These are phyloP conservation scores for Agaricales sp. DNA, from an alignment of 1,284 basidiomycete species.

Conservation along the genomic window DNA sequence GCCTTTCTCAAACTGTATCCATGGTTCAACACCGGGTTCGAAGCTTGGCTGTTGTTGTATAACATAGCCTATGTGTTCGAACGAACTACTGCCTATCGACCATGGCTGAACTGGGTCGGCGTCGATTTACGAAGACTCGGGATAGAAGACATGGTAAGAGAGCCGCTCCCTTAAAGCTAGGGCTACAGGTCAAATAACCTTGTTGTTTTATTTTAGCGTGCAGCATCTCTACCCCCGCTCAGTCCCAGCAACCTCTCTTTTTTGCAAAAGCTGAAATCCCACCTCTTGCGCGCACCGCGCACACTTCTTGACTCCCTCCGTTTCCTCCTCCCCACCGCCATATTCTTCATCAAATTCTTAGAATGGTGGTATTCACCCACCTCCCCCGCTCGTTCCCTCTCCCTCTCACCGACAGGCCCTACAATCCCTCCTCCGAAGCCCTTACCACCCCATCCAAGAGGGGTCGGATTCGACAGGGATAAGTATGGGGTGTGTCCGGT, in stretches of 20 bases:
- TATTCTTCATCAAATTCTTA: conserved; percentile 95
- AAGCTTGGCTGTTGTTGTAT: conserved; percentile 74
- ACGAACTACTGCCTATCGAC: conserved; percentile 79
- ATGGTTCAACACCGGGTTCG: conserved; percentile 68
- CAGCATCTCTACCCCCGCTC: conserved; percentile 26
- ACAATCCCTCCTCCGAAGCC: conserved; percentile 68
- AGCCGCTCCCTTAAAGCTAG: conserved; percentile 4
- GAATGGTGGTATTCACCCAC: conserved; percentile 99
- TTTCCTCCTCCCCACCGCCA: conserved; percentile 81
- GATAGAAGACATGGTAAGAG: conserved; percentile 62
- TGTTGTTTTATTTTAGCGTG: conserved; percentile 24
- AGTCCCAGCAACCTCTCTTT: conserved; percentile 23
- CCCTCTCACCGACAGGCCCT: conserved; percentile 50
- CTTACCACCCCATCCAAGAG: conserved; percentile 61
- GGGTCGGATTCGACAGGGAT: conserved; percentile 45
- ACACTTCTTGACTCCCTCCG: conserved; percentile 68
- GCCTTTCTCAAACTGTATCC: conserved; percentile 71
- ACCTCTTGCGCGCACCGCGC: conserved; percentile 42
- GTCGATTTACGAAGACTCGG: conserved; percentile 75
- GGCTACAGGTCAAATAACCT: neutral
- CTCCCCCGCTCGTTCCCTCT: conserved; percentile 70
- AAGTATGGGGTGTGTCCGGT: conserved; percentile 80
- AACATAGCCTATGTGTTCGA: conserved; percentile 92
- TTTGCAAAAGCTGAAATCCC: neutral
- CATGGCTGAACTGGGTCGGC: conserved; percentile 83